Evolutionary conservation across 176 grass and related monocot species (phyloP).

Genomic region (Aechmea fasciata): DNA sequence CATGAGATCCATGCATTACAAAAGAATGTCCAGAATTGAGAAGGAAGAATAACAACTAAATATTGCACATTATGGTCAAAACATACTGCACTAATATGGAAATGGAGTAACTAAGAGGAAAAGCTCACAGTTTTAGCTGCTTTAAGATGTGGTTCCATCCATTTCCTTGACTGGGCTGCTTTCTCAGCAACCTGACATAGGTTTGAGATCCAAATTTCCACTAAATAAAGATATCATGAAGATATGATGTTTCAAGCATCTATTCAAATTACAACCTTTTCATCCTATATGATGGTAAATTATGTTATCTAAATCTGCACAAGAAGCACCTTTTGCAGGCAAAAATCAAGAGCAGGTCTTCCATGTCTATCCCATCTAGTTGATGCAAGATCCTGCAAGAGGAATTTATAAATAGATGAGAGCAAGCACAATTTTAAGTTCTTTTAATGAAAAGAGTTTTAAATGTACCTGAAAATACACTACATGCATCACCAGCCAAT

Average conservation of each 20-base stretch:
- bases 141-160: slow-evolving; percentile 17
- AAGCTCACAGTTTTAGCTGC: slow-evolving; percentile 14
- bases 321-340: slow-evolving; percentile 5
- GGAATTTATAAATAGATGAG: background rate
- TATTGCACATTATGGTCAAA: background rate
- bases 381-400: slow-evolving; percentile 10
- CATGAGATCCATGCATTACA: background rate
- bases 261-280: background rate
- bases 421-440: background rate
- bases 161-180: slow-evolving; percentile 9
- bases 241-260: background rate
- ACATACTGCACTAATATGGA: background rate
- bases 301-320: background rate
- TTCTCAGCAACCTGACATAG: slow-evolving; percentile 20
- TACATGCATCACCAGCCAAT: slow-evolving; percentile 24
- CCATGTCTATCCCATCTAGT: slow-evolving; percentile 10
- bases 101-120: background rate
- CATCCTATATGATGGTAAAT: background rate
- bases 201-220: background rate
- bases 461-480: slow-evolving; percentile 30
- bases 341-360: slow-evolving; percentile 13
- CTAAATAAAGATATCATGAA: too few species aligned
- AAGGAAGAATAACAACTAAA: background rate
- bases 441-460: background rate
- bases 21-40: background rate